Base-by-base conservation (phyloP, 78 protist species). In the Polysphondylium violaceum region DNA sequence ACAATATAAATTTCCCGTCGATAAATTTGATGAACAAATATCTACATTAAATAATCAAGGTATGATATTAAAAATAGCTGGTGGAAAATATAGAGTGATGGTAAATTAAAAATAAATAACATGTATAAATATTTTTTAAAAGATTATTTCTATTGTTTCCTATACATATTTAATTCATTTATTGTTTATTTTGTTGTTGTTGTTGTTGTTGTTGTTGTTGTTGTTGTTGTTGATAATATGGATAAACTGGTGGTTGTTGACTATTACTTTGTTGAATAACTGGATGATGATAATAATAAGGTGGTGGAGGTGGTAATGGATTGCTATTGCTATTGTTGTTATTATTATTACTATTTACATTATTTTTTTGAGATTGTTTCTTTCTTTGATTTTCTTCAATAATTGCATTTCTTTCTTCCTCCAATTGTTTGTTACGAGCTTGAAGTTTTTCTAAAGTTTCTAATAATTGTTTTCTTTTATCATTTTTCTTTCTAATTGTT, bases 371-470 rank as follows among this genome's bases (percentile, higher is more conserved):
- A 12, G 12, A 14, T n/a, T n/a, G n/a, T n/a, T n/a, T n/a, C 36
- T 50, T 31, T 41, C 33, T 29, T 72, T 72, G 23, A 31, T 51
- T 72, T 75, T 75, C 73, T 51, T 65, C 89, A 14, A 83, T 83
- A 5, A 79, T 79, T 50, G n/a, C 19, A 21, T 44, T 29, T 83
- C 91, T 83, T 58, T 83, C 91, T 21, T 83, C 79, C 31, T 71
- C 79, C 2, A 83, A 19, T 40, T 14, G n/a, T 25, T 31, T 56
- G 55, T 83, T 83, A 44, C 58, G 56, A 44, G 35, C 77, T 33
- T 69, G 51, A 12, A 83, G 17, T 59, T 83, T 53, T 83, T 83
- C 56, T 51, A 83, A 63, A 31, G 25, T 83, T 23, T 44, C 69
- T 47, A 69, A 77, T n/a, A 83, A 53, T 17, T 69, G 53, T 3